phyloP scores from a whole-genome alignment of 306 rosid genomes.

The Prunus armeniaca region DNA sequence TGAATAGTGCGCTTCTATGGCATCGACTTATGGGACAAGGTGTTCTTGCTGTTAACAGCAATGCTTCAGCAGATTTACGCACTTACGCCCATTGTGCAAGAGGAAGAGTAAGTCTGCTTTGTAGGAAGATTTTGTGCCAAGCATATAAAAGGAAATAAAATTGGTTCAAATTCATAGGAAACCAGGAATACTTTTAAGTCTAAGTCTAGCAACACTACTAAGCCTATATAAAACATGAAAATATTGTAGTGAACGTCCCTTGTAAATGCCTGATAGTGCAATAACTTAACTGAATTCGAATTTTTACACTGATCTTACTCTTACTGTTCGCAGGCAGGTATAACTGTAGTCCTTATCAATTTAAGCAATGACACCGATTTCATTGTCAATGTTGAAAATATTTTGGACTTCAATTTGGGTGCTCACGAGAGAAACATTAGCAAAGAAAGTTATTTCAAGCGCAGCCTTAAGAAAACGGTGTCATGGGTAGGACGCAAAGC shows the following conservation, averaged over 20 bases:
- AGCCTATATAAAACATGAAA: too few species aligned
- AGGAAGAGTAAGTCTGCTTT: slow-evolving; percentile 61
- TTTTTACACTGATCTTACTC: background rate
- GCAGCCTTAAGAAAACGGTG: slow-evolving; percentile 61
- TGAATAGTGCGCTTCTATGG: slow-evolving; percentile 88
- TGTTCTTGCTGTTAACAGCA: slow-evolving; percentile 52
- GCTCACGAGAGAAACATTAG: slow-evolving; percentile 12
- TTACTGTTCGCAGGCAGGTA: slow-evolving; percentile 48
- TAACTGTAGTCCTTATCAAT: slow-evolving; percentile 73
- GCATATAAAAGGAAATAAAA: background rate
- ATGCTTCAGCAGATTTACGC: slow-evolving; percentile 62
- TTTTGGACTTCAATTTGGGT: slow-evolving; percentile 7
- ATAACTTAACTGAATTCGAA: background rate
- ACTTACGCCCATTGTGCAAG: slow-evolving; percentile 87
- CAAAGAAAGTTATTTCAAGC: slow-evolving; percentile 30
- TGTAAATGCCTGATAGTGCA: background rate
- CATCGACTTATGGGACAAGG: slow-evolving; percentile 80
- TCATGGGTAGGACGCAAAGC: slow-evolving; percentile 78
- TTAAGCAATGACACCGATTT: slow-evolving; percentile 75
- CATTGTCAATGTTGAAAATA: slow-evolving; percentile 35
- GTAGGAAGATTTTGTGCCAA: slow-evolving; percentile 8
- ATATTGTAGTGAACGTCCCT: too few species aligned
- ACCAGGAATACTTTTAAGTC: background rate
- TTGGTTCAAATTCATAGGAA: background rate
- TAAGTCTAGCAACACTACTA: too few species aligned